phyloP scores from a whole-genome alignment of 78 protist species.

The Dictyostelium capitatum region DNA sequence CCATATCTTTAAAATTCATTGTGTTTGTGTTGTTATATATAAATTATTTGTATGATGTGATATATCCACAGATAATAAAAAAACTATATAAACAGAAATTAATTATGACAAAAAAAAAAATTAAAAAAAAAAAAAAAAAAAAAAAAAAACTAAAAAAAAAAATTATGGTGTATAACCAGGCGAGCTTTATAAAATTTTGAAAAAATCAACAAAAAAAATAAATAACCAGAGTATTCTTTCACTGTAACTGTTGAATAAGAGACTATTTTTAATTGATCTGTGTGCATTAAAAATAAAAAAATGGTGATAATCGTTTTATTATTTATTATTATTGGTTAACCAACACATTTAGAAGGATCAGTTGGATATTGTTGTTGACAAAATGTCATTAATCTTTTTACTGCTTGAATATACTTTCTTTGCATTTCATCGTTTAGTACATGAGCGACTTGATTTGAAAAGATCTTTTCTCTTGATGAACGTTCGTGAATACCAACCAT shows the following conservation, averaged over 20 bases:
- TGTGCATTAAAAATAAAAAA: not conserved
- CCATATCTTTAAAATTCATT: slow-evolving; percentile 34
- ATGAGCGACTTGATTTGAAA: slow-evolving; percentile 88
- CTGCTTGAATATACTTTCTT: slow-evolving; percentile 92
- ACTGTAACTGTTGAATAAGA: too few relatives aligned
- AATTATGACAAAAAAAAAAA: not conserved
- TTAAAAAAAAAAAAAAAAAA: not conserved
- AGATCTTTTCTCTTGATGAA: slow-evolving; percentile 93
- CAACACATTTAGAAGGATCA: slow-evolving; percentile 90
- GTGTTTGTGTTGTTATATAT: not conserved
- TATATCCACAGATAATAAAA: not conserved
- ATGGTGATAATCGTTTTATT: too few relatives aligned
- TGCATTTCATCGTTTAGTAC: slow-evolving; percentile 96
- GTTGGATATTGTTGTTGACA: slow-evolving; percentile 83
- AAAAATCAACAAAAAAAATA: not conserved
- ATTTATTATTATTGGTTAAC: slow-evolving; percentile 17
- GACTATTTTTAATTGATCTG: too few relatives aligned
- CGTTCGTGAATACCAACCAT: slow-evolving; percentile 96
- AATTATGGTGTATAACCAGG: too few relatives aligned
- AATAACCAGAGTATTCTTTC: too few relatives aligned
- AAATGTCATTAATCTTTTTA: slow-evolving; percentile 95
- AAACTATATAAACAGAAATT: not conserved
- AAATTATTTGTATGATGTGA: not conserved
- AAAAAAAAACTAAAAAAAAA: not conserved
- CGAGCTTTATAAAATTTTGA: not conserved